Evolutionary conservation across 2,329 filamentous ascomycete species (phyloP), one percentile per base, ranked within the genome.

Genomic region (Pezicula rhizophila): DNA sequence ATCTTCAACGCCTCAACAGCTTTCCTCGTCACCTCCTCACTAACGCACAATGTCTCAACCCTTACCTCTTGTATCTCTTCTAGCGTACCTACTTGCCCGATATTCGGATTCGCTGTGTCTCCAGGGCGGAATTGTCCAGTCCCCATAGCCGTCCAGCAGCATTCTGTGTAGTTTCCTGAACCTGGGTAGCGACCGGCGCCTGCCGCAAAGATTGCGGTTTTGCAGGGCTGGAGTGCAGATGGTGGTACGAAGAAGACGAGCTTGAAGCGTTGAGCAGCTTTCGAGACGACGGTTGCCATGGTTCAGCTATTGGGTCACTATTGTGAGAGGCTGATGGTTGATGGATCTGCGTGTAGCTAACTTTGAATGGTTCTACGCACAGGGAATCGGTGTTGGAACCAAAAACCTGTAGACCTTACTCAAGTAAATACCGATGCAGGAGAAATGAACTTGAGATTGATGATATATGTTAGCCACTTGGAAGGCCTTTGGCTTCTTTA

Each of bases 41-140:
- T 80, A 0, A 79, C 57, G 60, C 81, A 83, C 3, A 85, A 60
- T 1, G 78, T 77, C 69, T 89, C 84, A 14, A 85, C 78, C 42
- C 75, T 73, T 2, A 77, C 70, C 64, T 88, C 84, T 3, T 76
- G 71, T 0, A 79, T 71, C 50, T 79, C 63, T 64, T 87, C 81
- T 1, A 87, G 58, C 37, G 69, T 63, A 0, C 82, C 81, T 1
- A 73, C 67, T 8, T 67, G 66, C 0, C 84, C 85, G 52, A 87
- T 80, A 58, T 80, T 68, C 3, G 84, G 84, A 42, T 82, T 82
- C 1, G 84, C 81, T 0, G 69, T 63, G 47, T 73, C 71, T 0
- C 79, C 80, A 0, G 84, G 83, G 0, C 79, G 75, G 64, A 87
- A 89, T 59, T 87, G 83, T 0, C 82, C 82, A 0, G 70, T 79